Evolutionary conservation across 2,329 filamentous ascomycete genomes (phyloP), one percentile per base, ranked within the genome.

Genomic region (Domatiomyces catenatus): DNA sequence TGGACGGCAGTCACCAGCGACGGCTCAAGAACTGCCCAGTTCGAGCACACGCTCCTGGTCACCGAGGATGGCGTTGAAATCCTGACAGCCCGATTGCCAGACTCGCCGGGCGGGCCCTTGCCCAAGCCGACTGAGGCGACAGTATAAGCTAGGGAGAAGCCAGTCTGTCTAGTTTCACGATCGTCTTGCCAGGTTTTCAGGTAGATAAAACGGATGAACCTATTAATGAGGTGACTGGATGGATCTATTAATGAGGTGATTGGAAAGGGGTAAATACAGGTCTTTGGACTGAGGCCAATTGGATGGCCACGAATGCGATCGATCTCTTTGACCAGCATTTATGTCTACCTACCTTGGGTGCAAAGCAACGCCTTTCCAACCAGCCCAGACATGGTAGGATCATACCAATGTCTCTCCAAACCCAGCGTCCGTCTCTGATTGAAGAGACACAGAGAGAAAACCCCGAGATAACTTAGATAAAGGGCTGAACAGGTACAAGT

Each of bases 1-100:
- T 98, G 92, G 92, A 98, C 92, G 1, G 94, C 88, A 67, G 86
- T 86, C 4, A 98, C 92, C 0, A 78, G 82, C 51, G 92, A 98
- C 65, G 92, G 92, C 48, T 85, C 84, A 67, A 75, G 79, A 64
- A 94, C 89, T 15, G 92, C 92, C 8, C 92, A 98, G 64, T 98
- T 98, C 78, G 86, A 93, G 66, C 86, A 93, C 63, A 92, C 86
- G 0, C 70, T 93, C 48, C 72, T 93, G 8, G 85, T 93, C 2
- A 93, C 86, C 0, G 84, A 88, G 61, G 78, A 83, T 58, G 86
- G 86, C 1, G 83, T 88, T 5, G 86, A 93, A 67, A 73, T 93
- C 44, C 66, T 93, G 59, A 93, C 86, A 0, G 86, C 85, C 43
- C 76, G 85, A 58, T 69, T 78, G 44, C 71, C 77, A 46, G 75